Percentiles rank a stretch among this genome's conserved stretches.
Evolutionary conservation across 2,329 filamentous ascomycete genomes (phyloP).

Genomic region (Monosporascus sp.): DNA sequence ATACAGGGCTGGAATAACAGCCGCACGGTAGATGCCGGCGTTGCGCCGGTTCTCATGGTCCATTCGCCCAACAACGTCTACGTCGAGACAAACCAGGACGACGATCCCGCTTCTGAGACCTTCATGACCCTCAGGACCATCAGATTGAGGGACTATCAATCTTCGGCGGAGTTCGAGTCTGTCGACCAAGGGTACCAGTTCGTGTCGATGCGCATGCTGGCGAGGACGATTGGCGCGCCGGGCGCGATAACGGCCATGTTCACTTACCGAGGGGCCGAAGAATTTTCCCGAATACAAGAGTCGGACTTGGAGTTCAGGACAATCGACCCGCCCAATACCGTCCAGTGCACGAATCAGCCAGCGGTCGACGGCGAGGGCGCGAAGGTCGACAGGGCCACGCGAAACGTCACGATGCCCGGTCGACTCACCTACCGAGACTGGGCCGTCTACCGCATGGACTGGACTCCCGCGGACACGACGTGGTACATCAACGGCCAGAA

Average conservation of each 20-base stretch:
- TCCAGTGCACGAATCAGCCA: constrained; percentile 59
- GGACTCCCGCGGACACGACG: constrained; percentile 45
- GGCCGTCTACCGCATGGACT: constrained; percentile 56
- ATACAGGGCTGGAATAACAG: constrained; percentile 33
- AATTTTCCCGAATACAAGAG: constrained; percentile 39
- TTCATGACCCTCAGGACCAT: constrained; percentile 43
- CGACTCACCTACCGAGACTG: constrained; percentile 45
- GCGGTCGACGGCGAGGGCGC: constrained; percentile 39
- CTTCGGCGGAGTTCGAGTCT: constrained; percentile 42
- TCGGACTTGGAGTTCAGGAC: constrained; percentile 50
- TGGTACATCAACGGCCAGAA: constrained; percentile 51
- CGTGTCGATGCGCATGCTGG: constrained; percentile 44
- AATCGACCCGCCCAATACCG: constrained; percentile 33
- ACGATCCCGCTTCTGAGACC: constrained; percentile 31
- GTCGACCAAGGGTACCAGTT: constrained; percentile 29
- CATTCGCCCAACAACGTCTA: constrained; percentile 38
- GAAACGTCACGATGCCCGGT: constrained; percentile 40
- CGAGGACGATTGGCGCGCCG: constrained; percentile 40
- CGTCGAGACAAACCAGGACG: constrained; percentile 36
- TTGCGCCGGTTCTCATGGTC: constrained; percentile 31
- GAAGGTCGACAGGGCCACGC: constrained; percentile 40
- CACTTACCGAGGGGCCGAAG: constrained; percentile 38
- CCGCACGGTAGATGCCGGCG: constrained; percentile 15
- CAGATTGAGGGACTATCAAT: constrained; percentile 39
- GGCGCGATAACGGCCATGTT: constrained; percentile 50